Conservation (phyloP, 805 yeast genomes). For the Candida tammaniensis region DNA sequence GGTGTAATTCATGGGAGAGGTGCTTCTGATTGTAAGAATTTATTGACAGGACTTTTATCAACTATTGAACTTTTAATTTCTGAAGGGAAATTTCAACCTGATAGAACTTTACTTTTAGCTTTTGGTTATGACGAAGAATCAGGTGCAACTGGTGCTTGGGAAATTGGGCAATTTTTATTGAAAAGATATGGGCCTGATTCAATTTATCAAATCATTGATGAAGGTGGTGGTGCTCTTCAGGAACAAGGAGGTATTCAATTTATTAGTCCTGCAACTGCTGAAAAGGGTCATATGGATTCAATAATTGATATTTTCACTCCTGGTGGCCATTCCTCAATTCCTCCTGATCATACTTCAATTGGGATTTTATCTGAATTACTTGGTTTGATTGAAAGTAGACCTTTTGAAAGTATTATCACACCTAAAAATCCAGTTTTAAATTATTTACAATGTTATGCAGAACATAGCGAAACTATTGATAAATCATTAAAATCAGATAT, state of each 20-base stretch:
- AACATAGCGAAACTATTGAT: slow-evolving; percentile 38
- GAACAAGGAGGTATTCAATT: slow-evolving; percentile 31
- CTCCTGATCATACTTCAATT: slow-evolving; percentile 49
- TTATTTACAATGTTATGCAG: slow-evolving; percentile 46
- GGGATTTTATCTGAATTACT: slow-evolving; percentile 45
- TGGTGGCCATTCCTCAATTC: slow-evolving; percentile 51
- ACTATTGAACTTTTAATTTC: slow-evolving; percentile 28
- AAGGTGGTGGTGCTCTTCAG: slow-evolving; percentile 23
- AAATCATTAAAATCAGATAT: slow-evolving; percentile 29
- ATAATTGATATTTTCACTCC: slow-evolving; percentile 38
- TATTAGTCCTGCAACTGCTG: slow-evolving; percentile 46
- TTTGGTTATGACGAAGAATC: slow-evolving; percentile 53
- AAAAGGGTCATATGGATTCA: slow-evolving; percentile 45
- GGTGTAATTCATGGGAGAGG: slow-evolving; percentile 32
- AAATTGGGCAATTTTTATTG: slow-evolving; percentile 30
- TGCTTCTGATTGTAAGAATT: slow-evolving; percentile 38
- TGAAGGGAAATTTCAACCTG: slow-evolving; percentile 35
- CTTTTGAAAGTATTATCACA: slow-evolving; percentile 35
- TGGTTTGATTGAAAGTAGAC: slow-evolving; percentile 32
- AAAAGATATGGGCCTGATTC: slow-evolving; percentile 40
- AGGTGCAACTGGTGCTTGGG: slow-evolving; percentile 35
- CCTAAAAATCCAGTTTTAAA: slow-evolving; percentile 42
- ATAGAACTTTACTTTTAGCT: slow-evolving; percentile 40
- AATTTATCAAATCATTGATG: slow-evolving; percentile 43
- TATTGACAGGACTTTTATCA: slow-evolving; percentile 40